Percentiles rank a stretch among this genome's conserved stretches.
Conservation (phyloP, 805 yeast species). For the Hanseniaspora vineae region DNA sequence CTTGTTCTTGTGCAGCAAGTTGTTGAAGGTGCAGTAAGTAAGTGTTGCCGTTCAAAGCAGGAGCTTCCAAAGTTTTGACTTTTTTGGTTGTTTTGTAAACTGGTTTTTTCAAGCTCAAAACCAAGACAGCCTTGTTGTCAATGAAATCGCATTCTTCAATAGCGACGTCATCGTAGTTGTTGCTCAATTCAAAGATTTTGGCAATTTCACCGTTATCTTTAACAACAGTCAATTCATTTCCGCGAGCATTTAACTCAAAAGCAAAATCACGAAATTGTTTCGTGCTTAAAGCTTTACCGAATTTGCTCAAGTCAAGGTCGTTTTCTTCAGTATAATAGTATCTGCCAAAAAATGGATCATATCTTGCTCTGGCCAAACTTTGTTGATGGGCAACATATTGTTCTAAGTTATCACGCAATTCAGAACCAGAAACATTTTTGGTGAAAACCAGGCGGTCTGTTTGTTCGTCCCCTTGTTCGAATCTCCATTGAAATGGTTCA, state of each 20-base stretch:
- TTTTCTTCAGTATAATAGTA: background rate
- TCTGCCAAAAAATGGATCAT: background rate
- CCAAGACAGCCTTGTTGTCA: slow-evolving; percentile 3
- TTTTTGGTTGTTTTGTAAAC: background rate
- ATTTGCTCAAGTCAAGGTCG: slow-evolving; percentile 1
- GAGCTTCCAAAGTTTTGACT: too few species aligned
- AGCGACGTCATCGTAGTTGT: slow-evolving; percentile 2
- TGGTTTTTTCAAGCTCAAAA: background rate
- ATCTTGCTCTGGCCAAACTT: background rate
- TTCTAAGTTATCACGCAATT: background rate
- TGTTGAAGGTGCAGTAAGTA: too few species aligned
- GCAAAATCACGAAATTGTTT: slow-evolving; percentile 2
- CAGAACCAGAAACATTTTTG: background rate
- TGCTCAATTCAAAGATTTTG: slow-evolving; percentile 5
- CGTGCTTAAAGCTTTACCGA: slow-evolving; percentile 2
- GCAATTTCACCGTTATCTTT: slow-evolving; percentile 1
- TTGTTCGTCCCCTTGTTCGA: background rate
- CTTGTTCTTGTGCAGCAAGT: background rate
- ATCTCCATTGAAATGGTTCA: background rate
- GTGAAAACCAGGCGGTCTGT: background rate
- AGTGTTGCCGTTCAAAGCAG: too few species aligned
- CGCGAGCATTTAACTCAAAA: slow-evolving; percentile 2
- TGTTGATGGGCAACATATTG: background rate
- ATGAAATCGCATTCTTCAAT: slow-evolving; percentile 2
- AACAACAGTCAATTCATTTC: slow-evolving; percentile 1